Conservation (phyloP, 2,329 filamentous ascomycete species). For the Diaporthe humulicola region DNA sequence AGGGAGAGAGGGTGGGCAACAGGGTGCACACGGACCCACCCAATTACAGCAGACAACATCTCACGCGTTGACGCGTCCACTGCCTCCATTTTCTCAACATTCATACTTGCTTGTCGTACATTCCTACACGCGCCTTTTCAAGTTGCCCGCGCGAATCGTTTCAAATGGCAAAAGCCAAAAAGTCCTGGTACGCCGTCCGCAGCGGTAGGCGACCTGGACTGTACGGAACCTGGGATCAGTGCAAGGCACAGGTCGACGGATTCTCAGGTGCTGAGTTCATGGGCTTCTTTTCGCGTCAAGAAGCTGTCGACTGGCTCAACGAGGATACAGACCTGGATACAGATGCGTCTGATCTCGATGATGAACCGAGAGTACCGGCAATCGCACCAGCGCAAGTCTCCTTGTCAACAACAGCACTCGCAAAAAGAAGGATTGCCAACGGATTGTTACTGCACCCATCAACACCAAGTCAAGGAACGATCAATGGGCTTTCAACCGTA, state of each 20-base stretch:
- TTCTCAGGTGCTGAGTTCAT: background rate
- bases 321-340: too few species aligned
- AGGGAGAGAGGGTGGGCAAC: too few species aligned
- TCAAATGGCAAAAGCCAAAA: background rate
- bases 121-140: background rate
- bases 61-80: conserved; percentile 3
- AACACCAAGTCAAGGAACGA: background rate
- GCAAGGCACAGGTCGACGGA: background rate
- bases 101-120: background rate
- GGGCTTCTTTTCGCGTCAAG: background rate
- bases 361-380: background rate
- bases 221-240: background rate
- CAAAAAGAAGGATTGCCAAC: too few species aligned
- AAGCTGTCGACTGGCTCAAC: background rate
- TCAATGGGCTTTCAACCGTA: background rate
- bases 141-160: background rate
- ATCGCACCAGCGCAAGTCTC: background rate
- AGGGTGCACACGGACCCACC: background rate
- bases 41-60: too few species aligned
- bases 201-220: background rate
- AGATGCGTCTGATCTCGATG: background rate
- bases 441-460: background rate
- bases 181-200: background rate
- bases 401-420: background rate
- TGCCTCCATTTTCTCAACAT: background rate